Percentiles rank a stretch among this genome's conserved stretches.
Evolutionary conservation across 139 green algal species (phyloP).

Genomic region (Micractinium sp.): DNA sequence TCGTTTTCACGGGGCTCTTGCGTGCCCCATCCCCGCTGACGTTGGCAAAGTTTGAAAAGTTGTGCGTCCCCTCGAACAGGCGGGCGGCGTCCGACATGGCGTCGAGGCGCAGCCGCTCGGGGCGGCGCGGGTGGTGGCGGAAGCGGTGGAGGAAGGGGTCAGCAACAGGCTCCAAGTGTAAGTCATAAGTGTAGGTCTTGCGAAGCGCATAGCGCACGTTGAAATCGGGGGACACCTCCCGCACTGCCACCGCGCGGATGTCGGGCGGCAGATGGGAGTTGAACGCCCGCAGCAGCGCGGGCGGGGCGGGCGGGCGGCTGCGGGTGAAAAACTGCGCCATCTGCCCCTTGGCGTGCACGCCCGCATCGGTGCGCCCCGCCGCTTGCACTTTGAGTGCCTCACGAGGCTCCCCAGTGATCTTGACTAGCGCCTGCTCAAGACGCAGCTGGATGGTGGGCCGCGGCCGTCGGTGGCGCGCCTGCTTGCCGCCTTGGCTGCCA

Average conservation of each 20-base stretch:
- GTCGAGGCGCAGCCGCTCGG: slow-evolving; percentile 48
- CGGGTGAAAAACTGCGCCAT: slow-evolving; percentile 66
- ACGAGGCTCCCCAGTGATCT: slow-evolving; percentile 47
- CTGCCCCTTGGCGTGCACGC: slow-evolving; percentile 81
- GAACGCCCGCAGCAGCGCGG: slow-evolving; percentile 46
- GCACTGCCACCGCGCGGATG: slow-evolving; percentile 56
- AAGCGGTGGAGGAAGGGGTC: slow-evolving; percentile 57
- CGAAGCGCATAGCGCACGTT: slow-evolving; percentile 62
- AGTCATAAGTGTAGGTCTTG: slow-evolving; percentile 72
- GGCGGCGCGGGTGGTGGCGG: slow-evolving; percentile 43
- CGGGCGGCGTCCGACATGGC: slow-evolving; percentile 53
- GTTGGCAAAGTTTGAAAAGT: slow-evolving; percentile 79
- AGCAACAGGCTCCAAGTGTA: slow-evolving; percentile 43
- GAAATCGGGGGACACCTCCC: slow-evolving; percentile 65
- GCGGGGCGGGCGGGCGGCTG: slow-evolving; percentile 5
- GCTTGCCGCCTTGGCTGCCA: background rate
- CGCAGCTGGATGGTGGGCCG: slow-evolving; percentile 55
- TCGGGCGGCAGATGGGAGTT: slow-evolving; percentile 69
- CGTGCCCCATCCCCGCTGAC: slow-evolving; percentile 11
- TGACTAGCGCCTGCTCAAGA: slow-evolving; percentile 62
- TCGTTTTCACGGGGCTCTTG: slow-evolving; percentile 63
- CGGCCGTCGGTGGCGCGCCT: background rate
- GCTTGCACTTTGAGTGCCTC: slow-evolving; percentile 62
- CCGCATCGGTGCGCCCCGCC: slow-evolving; percentile 81
- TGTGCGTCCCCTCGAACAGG: slow-evolving; percentile 68